Evolutionary conservation across 495 filamentous ascomycete species (phyloP).

Genomic region (Penicillium riverlandense): DNA sequence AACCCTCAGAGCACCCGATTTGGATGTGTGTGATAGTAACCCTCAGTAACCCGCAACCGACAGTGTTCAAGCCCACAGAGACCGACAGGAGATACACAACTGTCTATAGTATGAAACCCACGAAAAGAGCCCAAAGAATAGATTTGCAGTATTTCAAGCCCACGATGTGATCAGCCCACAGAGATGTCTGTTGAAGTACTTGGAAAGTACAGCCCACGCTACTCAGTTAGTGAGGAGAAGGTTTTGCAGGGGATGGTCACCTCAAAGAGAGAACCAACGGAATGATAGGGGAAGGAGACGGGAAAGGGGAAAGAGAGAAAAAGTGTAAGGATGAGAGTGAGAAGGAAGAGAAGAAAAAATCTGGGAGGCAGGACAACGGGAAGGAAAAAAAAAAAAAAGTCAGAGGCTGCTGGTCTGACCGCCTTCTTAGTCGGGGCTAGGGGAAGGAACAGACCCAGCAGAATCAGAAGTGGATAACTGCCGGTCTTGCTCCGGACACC

Average conservation of each 20-base stretch:
- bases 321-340: slow-evolving; percentile 9
- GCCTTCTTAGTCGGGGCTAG: slow-evolving; percentile 14
- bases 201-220: slow-evolving; percentile 33
- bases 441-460: slow-evolving; percentile 9
- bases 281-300: slow-evolving; percentile 12
- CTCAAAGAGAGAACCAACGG: slow-evolving; percentile 6
- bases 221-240: slow-evolving; percentile 28
- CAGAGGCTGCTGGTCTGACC: slow-evolving; percentile 28
- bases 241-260: slow-evolving; percentile 1
- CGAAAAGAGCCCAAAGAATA: slow-evolving; percentile 40
- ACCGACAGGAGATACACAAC: slow-evolving; percentile 38
- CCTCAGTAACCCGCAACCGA: slow-evolving; percentile 40
- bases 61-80: slow-evolving; percentile 45
- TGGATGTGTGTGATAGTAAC: slow-evolving; percentile 26
- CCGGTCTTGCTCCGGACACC: not conserved
- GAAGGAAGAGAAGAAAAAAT: slow-evolving; percentile 18
- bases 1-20: slow-evolving; percentile 36
- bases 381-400: slow-evolving; percentile 30
- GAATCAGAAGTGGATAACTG: slow-evolving; percentile 10
- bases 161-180: slow-evolving; percentile 43
- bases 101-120: slow-evolving; percentile 37
- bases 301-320: slow-evolving; percentile 9
- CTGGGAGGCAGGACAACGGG: slow-evolving; percentile 19
- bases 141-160: slow-evolving; percentile 37
- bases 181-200: slow-evolving; percentile 39